Evolutionary conservation across 306 rosid species (phyloP), one percentile per base, ranked within the genome.

Genomic region (Mucuna pruriens): DNA sequence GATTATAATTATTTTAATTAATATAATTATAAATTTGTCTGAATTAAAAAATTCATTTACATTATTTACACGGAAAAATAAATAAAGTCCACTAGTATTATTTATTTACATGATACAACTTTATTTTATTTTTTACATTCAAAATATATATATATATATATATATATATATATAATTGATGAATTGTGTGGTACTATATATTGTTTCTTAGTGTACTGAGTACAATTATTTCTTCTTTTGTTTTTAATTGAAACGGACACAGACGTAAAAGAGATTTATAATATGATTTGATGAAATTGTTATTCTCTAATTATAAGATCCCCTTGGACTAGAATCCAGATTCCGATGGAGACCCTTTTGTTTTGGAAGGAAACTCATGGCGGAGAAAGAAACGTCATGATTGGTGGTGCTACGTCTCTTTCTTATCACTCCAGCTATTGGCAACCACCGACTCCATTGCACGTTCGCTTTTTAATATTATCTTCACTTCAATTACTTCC

Each of bases 381-480:
- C n/a, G n/a, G n/a, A 62, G 48, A 31, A 76, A 31, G 48, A 62
- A 44, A n/a, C 44, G 7, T 25, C 3, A 26, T 23, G 70, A 66
- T 76, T 76, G 80, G 72, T 76, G 73, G 46, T 76, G 58, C 0
- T 25, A 20, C 64, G 36, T 77, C 81, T 63, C 81, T 74, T 74
- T 74, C 79, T 45, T 45, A 34, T 65, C 82, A 51, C 82, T 77
- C 75, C 82, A 77, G 54, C 65, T 49, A 49, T 34, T 65, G 6
- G 10, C 9, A n/a, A 48, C 63, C 74, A 77, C 74, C 74, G 57
- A 76, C 73, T 63, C 36, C 45, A 31, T 19, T n/a, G 72, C 74
- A 64, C 81, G 52, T 64, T 77, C 65, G 40, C 54, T 11, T 45
- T 65, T 34, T 64, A 46, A 46, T 77, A 63, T 31, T 64, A 62